phyloP scores from a whole-genome alignment of 140 eudicot genomes.

The Flaveria floridana region DNA sequence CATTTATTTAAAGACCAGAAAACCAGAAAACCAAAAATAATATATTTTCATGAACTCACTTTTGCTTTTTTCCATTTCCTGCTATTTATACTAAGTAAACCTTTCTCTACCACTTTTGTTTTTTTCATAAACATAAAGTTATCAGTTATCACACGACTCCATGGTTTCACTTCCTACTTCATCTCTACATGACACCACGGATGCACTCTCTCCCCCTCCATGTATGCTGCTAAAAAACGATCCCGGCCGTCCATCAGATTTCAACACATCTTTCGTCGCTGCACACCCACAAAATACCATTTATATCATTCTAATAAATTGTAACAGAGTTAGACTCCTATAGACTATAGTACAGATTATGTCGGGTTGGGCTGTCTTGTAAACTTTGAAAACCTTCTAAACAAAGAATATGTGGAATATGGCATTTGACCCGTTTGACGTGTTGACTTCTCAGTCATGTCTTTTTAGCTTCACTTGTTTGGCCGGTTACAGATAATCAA shows the following conservation, averaged over 20 bases:
- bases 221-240: conserved; percentile 14
- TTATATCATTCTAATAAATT: background rate
- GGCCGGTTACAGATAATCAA: background rate
- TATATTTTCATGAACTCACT: conserved; percentile 17
- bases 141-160: conserved; percentile 5
- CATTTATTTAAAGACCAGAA: conserved; percentile 2
- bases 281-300: conserved; percentile 24
- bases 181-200: conserved; percentile 25
- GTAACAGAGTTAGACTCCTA: background rate
- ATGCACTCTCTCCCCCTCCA: conserved; percentile 20
- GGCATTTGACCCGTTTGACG: background rate
- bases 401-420: background rate
- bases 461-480: background rate
- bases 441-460: background rate
- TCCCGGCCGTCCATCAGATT: conserved; percentile 8
- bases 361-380: background rate
- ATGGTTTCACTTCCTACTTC: conserved; percentile 31
- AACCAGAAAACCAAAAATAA: conserved; percentile 26
- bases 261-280: conserved; percentile 36
- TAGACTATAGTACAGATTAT: background rate
- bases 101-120: conserved; percentile 25
- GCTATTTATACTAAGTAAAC: conserved; percentile 28
- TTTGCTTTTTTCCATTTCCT: conserved; percentile 23
- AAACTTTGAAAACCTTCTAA: background rate
- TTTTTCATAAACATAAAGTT: conserved; percentile 19